phyloP scores from a whole-genome alignment of 139 green algal genomes.

The Coelastrella sp. region DNA sequence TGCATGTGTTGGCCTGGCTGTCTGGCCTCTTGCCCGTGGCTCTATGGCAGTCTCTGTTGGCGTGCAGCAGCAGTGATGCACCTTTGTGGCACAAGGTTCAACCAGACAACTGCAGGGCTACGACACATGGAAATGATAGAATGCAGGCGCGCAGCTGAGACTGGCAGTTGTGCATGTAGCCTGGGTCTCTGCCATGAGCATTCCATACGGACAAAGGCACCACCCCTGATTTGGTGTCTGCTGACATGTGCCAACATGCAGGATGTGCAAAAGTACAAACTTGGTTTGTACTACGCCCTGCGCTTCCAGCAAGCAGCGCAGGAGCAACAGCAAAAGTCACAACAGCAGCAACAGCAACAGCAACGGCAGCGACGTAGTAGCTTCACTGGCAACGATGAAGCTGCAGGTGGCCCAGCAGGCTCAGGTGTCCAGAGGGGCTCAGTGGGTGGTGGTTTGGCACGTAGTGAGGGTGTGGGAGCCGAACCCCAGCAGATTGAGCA shows the following conservation, averaged over 20 bases:
- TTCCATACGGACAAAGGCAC: no score
- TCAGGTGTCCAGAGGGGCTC: background rate
- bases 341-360: background rate
- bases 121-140: no score
- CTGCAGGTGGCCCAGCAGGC: background rate
- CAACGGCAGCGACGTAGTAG: conserved; percentile 4
- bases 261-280: conserved; percentile 59
- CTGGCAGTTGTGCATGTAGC: no score
- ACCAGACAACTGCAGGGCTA: no score
- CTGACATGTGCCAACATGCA: background rate
- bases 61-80: no score
- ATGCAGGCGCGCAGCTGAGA: no score
- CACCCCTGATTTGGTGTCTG: no score
- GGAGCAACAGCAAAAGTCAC: conserved; percentile 29
- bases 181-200: no score
- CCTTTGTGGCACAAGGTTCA: no score
- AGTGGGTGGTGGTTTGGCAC: conserved; percentile 21
- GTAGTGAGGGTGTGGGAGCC: conserved; percentile 41
- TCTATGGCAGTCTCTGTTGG: no score
- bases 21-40: no score
- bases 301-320: conserved; percentile 52
- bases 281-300: conserved; percentile 57
- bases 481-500: conserved; percentile 53
- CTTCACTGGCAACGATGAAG: background rate
- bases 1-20: no score